Evolutionary conservation across 2,329 filamentous ascomycete genomes (phyloP).

Genomic region (Clonostachys chloroleuca): DNA sequence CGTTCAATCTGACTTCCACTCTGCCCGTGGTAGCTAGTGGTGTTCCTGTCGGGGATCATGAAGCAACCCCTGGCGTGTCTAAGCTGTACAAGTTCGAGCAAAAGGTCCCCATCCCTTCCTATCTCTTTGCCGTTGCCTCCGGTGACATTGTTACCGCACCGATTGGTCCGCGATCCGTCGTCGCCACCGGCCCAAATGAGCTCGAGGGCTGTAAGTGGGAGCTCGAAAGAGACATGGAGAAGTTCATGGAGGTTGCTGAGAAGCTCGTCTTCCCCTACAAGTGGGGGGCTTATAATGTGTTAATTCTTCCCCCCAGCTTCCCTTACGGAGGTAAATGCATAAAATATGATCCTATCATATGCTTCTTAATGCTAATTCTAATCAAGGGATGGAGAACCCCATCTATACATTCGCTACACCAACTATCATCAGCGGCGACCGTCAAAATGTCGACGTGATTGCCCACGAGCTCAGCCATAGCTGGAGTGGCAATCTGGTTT

Average conservation of each 20-base stretch:
- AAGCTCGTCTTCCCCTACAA: slow-evolving; percentile 78
- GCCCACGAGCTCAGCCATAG: slow-evolving; percentile 76
- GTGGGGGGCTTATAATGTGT: slow-evolving; percentile 93
- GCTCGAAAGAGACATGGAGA: slow-evolving; percentile 85
- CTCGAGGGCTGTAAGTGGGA: slow-evolving; percentile 84
- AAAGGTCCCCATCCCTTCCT: slow-evolving; percentile 86
- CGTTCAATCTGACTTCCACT: slow-evolving; percentile 81
- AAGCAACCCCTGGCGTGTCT: slow-evolving; percentile 36
- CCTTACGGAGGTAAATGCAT: slow-evolving; percentile 68
- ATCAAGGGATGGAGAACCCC: slow-evolving; percentile 78
- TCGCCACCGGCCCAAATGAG: slow-evolving; percentile 86
- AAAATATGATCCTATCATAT: background rate
- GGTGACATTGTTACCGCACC: slow-evolving; percentile 82
- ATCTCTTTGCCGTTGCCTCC: slow-evolving; percentile 87
- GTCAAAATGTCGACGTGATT: slow-evolving; percentile 93
- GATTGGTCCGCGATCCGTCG: slow-evolving; percentile 79
- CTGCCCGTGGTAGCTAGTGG: slow-evolving; percentile 92
- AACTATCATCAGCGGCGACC: slow-evolving; percentile 85
- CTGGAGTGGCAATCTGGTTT: slow-evolving; percentile 87
- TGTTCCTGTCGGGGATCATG: slow-evolving; percentile 47
- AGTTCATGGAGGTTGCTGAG: slow-evolving; percentile 85
- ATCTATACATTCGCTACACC: slow-evolving; percentile 95
- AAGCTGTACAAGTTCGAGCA: slow-evolving; percentile 84
- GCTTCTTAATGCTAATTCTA: background rate
- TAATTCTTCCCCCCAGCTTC: slow-evolving; percentile 86